Base-by-base conservation (phyloP, 805 yeast species). In the Suhomyces emberorum region DNA sequence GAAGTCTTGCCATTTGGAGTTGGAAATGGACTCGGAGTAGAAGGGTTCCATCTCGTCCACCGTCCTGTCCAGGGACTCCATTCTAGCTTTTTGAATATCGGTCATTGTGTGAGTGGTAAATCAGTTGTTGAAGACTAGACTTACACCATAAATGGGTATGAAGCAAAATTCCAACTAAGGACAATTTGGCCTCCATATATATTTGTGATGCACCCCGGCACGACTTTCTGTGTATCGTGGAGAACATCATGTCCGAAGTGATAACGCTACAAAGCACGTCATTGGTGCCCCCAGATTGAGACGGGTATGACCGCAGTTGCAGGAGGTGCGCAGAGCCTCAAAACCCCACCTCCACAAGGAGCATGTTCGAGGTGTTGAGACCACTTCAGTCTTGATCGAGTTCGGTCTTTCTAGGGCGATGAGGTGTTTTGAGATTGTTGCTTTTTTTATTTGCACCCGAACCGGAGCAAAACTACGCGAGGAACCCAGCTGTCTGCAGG, bases 1-100 rank as follows among this genome's bases (percentile, higher is more conserved):
- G 43, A 53, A 47, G 17, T 36, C 35, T 30, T 39, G 45, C 57
- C 55, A 52, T 21, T 38, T 33, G n/a, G 46, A 12, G 30, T 20
- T 29, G 17, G 9, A 24, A 19, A 15, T 10, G 14, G 12, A 6
- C 7, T 39, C 42, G 14, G 37, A 28, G 15, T 28, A 36, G 35
- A 18, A 29, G 4, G 43, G 40, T 7, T 27, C 14, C n/a, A 31
- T 32, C 23, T 35, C 46, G 27, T 34, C 34, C n/a, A 15, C 34
- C n/a, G 28, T 15, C 4, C 28, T 17, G 9, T 32, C 36, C 34
- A 25, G 26, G 4, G 23, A 19, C n/a, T 17, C 33, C 11, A 32
- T 7, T 15, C 16, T 10, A n/a, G 9, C 16, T 28, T 28, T 28
- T 14, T 24, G 38, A 21, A 24, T 32, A 24, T 24, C 28, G 15